Evolutionary conservation across 1,139 yeast species (phyloP).

Genomic region (Suhomyces kunorum): DNA sequence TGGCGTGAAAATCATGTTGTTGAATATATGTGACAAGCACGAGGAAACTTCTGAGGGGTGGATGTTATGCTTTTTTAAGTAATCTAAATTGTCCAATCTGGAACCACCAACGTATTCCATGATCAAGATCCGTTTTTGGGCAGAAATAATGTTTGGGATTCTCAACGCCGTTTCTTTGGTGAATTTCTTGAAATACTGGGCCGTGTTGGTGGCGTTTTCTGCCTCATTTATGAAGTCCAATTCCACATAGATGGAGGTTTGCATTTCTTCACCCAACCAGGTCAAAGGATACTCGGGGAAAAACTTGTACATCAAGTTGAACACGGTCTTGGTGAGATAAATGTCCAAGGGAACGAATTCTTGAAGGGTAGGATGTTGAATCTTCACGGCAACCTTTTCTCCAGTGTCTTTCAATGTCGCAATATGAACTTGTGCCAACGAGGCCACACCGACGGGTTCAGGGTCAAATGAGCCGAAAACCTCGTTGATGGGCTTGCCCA

Average conservation of each 20-base stretch:
- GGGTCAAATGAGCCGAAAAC: slow-evolving; percentile 67
- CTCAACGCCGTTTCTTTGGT: slow-evolving; percentile 69
- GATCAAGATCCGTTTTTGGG: slow-evolving; percentile 69
- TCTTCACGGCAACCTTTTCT: slow-evolving; percentile 84
- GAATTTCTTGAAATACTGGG: slow-evolving; percentile 60
- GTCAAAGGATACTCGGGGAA: slow-evolving; percentile 93
- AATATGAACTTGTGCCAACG: slow-evolving; percentile 91
- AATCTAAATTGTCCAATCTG: slow-evolving; percentile 74
- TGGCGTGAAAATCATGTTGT: slow-evolving; percentile 93
- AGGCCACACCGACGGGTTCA: slow-evolving; percentile 89
- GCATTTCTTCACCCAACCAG: slow-evolving; percentile 94
- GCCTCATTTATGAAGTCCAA: slow-evolving; percentile 88
- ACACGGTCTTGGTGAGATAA: slow-evolving; percentile 72
- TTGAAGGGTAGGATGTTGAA: slow-evolving; percentile 87
- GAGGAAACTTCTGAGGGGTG: slow-evolving; percentile 76
- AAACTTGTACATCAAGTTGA: slow-evolving; percentile 67
- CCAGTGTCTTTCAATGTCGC: slow-evolving; percentile 65
- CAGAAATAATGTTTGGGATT: slow-evolving; percentile 70
- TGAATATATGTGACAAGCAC: slow-evolving; percentile 87
- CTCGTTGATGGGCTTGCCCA: slow-evolving; percentile 64
- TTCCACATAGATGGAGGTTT: slow-evolving; percentile 81
- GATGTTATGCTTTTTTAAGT: slow-evolving; percentile 61
- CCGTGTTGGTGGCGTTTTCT: slow-evolving; percentile 69
- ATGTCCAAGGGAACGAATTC: slow-evolving; percentile 92
- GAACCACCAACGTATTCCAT: slow-evolving; percentile 90